These are phyloP conservation scores for Phylloporus sp. DNA, from an alignment of 768 basidiomycete species.

Conservation along the genomic window DNA sequence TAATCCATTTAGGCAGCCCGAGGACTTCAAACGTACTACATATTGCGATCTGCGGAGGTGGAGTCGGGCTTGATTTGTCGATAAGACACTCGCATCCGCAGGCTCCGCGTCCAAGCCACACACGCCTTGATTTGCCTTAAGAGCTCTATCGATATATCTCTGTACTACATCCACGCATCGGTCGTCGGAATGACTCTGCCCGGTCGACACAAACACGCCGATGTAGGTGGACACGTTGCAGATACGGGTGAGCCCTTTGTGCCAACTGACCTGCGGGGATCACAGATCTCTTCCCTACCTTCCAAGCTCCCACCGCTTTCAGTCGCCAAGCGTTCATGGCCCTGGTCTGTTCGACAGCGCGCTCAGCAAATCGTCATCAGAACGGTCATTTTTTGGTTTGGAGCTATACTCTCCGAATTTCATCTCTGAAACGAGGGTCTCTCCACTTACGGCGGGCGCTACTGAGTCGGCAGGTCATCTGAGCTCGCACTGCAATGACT, in stretches of 20 bases:
- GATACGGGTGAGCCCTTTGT: background rate
- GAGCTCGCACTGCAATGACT: background rate
- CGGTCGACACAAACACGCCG: background rate
- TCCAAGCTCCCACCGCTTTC: background rate
- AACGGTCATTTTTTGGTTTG: background rate
- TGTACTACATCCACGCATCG: background rate
- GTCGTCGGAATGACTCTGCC: background rate
- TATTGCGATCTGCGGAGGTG: background rate
- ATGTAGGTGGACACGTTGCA: conserved; percentile 1
- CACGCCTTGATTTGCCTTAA: background rate
- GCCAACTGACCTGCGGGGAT: background rate
- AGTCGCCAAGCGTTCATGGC: background rate
- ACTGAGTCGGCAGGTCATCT: background rate
- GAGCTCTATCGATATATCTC: background rate
- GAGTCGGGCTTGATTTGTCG: background rate
- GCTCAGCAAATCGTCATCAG: background rate
- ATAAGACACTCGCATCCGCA: conserved; percentile 6
- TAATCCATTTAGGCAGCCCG: background rate
- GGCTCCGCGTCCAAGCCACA: background rate
- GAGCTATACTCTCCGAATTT: background rate
- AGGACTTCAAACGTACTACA: background rate
- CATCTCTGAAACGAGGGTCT: background rate
- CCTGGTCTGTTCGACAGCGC: no score
- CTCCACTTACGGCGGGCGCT: background rate
- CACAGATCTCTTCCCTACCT: background rate